A percentile compares a stretch with the other conserved stretches of the same genome.
Conservation (phyloP, 306 rosid genomes). For the Lathyrus sativus region DNA sequence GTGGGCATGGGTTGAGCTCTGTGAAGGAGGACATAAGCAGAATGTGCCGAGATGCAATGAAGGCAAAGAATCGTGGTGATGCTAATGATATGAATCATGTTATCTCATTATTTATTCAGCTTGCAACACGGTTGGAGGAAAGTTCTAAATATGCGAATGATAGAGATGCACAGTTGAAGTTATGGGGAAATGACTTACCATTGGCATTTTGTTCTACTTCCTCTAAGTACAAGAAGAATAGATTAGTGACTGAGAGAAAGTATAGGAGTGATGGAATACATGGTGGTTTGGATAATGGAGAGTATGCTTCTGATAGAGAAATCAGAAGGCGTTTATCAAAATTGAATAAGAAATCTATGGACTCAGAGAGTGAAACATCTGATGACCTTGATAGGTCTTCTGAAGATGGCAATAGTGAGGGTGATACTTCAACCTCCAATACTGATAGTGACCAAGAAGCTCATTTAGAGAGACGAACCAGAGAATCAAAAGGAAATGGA, state of each 20-base stretch:
- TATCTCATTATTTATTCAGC: constrained; percentile 76
- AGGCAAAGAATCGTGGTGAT: constrained; percentile 84
- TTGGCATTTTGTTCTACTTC: constrained; percentile 47
- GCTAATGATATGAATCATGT: constrained; percentile 72
- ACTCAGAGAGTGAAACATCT: too few species aligned
- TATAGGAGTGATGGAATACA: constrained; percentile 67
- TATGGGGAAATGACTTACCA: constrained; percentile 34
- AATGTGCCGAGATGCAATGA: constrained; percentile 96
- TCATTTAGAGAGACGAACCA: too few species aligned
- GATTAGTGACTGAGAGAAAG: constrained; percentile 67
- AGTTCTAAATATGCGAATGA: constrained; percentile 56
- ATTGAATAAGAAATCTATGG: too few species aligned
- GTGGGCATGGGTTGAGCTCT: too few species aligned
- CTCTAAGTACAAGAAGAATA: constrained; percentile 75
- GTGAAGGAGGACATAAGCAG: constrained; percentile 87
- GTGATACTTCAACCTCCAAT: too few species aligned
- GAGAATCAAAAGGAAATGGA: too few species aligned
- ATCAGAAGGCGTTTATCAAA: too few species aligned
- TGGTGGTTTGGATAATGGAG: too few species aligned
- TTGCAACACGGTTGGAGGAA: constrained; percentile 74
- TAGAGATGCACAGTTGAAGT: constrained; percentile 33
- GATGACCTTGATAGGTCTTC: too few species aligned
- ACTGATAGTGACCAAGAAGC: too few species aligned
- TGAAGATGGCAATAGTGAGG: too few species aligned
- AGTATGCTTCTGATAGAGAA: too few species aligned